A percentile compares a stretch with the other conserved stretches of the same genome.
Evolutionary conservation across 495 filamentous ascomycete genomes (phyloP).

Genomic region (Tuber borchii): DNA sequence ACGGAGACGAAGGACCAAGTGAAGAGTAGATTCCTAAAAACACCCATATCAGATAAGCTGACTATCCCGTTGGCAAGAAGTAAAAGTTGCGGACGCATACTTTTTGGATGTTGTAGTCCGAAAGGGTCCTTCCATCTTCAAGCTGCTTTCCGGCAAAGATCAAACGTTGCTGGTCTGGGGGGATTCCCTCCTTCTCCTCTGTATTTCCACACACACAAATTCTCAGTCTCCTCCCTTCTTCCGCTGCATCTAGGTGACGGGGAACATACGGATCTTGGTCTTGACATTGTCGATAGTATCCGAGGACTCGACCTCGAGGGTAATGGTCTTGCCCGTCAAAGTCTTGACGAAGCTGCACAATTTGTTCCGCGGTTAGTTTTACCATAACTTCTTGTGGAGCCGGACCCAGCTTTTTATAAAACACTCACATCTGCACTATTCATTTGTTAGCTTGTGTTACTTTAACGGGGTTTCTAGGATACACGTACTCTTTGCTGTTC

Average conservation of each 20-base stretch:
- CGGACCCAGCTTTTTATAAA: slow-evolving; percentile 18
- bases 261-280: slow-evolving; percentile 58
- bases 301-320: slow-evolving; percentile 96
- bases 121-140: slow-evolving; percentile 96
- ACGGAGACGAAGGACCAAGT: slow-evolving; percentile 97
- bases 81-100: slow-evolving; percentile 48
- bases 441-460: slow-evolving; percentile 36
- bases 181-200: slow-evolving; percentile 99
- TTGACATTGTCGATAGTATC: slow-evolving; percentile 99
- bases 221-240: slow-evolving; percentile 29
- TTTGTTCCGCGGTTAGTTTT: slow-evolving; percentile 44
- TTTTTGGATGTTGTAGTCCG: slow-evolving; percentile 99
- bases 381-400: slow-evolving; percentile 25
- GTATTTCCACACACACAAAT: slow-evolving; percentile 49
- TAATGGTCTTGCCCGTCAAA: slow-evolving; percentile 99
- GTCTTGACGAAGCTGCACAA: slow-evolving; percentile 84
- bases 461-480: slow-evolving; percentile 3
- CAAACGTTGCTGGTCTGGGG: slow-evolving; percentile 96
- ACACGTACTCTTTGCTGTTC: slow-evolving; percentile 55
- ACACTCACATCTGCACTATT: slow-evolving; percentile 72
- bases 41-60: slow-evolving; percentile 19
- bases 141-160: slow-evolving; percentile 99
- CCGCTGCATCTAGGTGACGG: neutral
- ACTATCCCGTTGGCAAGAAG: slow-evolving; percentile 10
- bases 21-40: slow-evolving; percentile 93